These are phyloP conservation scores for Carex pumila DNA, from an alignment of 176 grass and related monocot genomes.

Conservation along the genomic window DNA sequence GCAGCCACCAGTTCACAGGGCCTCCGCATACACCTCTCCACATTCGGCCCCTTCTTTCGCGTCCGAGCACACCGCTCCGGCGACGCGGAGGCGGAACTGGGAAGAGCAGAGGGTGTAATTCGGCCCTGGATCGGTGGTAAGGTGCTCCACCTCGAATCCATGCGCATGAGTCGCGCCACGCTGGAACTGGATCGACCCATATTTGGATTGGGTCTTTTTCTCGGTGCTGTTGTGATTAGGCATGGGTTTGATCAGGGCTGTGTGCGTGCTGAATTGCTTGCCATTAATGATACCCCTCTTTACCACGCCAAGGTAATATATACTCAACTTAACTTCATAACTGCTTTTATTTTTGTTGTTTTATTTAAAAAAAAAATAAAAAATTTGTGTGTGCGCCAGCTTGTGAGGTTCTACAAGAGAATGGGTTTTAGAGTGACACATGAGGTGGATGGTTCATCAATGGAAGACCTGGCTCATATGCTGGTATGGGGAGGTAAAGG, in stretches of 20 bases:
- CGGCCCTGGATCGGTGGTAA: slow-evolving; percentile 51
- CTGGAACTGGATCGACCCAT: slow-evolving; percentile 46
- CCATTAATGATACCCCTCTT: slow-evolving; percentile 74
- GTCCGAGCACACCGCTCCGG: slow-evolving; percentile 25
- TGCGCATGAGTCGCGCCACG: slow-evolving; percentile 59
- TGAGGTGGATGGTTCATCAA: slow-evolving; percentile 74
- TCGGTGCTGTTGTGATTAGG: slow-evolving; percentile 67
- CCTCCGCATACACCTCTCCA: slow-evolving; percentile 40
- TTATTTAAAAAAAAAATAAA: neutral
- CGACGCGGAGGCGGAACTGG: slow-evolving; percentile 30
- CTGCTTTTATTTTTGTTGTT: neutral
- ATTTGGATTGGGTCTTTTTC: slow-evolving; percentile 76
- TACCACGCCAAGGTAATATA: slow-evolving; percentile 64
- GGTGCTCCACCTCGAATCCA: slow-evolving; percentile 75
- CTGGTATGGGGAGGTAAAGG: slow-evolving; percentile 91
- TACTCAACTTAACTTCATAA: neutral
- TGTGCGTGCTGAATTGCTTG: slow-evolving; percentile 67
- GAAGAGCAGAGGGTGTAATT: slow-evolving; percentile 59
- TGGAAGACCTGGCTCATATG: slow-evolving; percentile 70
- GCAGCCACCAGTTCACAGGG: slow-evolving; percentile 49
- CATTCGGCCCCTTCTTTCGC: slow-evolving; percentile 68
- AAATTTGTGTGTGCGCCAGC: slow-evolving; percentile 28
- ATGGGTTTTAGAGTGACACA: slow-evolving; percentile 78
- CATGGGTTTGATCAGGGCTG: slow-evolving; percentile 83
- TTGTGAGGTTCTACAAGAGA: slow-evolving; percentile 79